Conservation (phyloP, 768 basidiomycete genomes). For the Panaeolus papilionaceus region DNA sequence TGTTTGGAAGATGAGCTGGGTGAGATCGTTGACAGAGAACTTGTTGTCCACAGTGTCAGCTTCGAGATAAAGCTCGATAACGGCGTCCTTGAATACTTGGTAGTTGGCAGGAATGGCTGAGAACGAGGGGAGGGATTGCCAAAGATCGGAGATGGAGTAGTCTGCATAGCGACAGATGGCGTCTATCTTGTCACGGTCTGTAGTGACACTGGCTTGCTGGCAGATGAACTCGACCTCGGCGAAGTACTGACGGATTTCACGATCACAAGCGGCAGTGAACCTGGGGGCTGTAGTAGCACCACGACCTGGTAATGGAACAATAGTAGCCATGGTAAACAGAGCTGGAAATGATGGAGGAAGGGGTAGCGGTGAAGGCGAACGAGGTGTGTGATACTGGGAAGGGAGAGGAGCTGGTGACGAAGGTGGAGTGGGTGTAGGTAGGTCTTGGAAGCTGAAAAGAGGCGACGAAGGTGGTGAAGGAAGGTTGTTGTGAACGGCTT, state of each 20-base stretch:
- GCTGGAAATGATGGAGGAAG: neutral
- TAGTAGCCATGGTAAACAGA: neutral
- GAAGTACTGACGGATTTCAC: no score
- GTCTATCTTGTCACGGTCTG: neutral
- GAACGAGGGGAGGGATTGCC: neutral
- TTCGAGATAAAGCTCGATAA: neutral
- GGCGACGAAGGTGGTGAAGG: neutral
- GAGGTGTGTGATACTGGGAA: no score
- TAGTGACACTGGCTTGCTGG: neutral
- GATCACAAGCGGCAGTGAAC: no score
- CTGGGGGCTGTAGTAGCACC: neutral
- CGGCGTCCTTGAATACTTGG: constrained; percentile 3
- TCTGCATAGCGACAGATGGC: neutral
- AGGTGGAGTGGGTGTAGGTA: no score
- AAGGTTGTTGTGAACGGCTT: neutral
- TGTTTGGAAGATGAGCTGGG: neutral
- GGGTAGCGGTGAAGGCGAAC: neutral
- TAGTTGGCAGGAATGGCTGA: neutral
- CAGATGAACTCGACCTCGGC: no score
- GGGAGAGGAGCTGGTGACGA: no score
- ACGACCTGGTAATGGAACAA: neutral
- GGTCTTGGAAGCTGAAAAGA: neutral
- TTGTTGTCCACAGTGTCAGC: neutral
- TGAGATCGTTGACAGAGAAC: neutral
- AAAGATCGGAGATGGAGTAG: neutral